Conservation (phyloP, 1,284 basidiomycete species). For the Chondrostereum purpureum region DNA sequence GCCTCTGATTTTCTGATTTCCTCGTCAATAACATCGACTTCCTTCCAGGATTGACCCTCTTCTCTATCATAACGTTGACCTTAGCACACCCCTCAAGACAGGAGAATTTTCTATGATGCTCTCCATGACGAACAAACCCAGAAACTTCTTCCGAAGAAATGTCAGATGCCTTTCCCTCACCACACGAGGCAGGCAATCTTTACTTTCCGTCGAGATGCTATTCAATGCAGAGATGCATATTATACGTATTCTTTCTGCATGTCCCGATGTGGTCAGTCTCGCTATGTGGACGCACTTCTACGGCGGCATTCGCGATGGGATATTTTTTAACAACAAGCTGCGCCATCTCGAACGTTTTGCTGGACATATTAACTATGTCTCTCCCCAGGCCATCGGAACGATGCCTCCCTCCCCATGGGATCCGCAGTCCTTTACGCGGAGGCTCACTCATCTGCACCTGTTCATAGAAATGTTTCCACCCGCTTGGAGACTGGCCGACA, state of each 20-base stretch:
- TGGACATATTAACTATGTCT: neutral
- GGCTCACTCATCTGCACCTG: neutral
- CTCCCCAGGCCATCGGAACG: neutral
- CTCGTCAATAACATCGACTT: too few relatives aligned
- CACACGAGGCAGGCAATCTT: too few relatives aligned
- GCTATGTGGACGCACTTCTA: neutral
- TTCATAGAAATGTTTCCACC: neutral
- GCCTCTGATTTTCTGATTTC: too few relatives aligned
- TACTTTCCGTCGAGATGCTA: too few relatives aligned
- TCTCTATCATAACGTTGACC: neutral
- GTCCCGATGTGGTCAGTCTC: neutral
- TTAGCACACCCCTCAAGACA: neutral
- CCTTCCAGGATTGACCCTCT: neutral
- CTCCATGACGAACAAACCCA: neutral
- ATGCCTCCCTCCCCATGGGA: neutral
- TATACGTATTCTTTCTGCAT: neutral
- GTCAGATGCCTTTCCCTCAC: neutral
- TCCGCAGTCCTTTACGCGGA: neutral
- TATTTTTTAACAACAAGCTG: neutral
- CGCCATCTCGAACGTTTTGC: neutral
- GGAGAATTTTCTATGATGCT: neutral
- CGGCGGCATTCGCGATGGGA: neutral
- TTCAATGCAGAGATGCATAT: too few relatives aligned
- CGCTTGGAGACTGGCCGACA: neutral
- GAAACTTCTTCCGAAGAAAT: neutral